phyloP scores from a whole-genome alignment of 2,329 filamentous ascomycete species.

The Neonectria neomacrospora region DNA sequence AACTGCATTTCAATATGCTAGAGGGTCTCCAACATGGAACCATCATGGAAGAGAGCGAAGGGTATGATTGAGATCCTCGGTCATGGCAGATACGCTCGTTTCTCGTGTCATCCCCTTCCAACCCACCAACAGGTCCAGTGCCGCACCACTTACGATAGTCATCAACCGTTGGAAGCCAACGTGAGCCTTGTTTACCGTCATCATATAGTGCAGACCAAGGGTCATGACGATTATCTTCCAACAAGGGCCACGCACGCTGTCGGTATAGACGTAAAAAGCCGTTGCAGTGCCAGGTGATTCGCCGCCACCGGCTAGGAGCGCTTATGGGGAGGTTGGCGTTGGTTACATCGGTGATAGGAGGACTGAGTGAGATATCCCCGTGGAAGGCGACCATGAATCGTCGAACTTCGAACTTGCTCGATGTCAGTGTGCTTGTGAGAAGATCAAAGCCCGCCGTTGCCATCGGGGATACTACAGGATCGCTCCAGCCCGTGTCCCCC shows the following conservation, averaged over 20 bases:
- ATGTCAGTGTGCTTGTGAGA: slow-evolving; percentile 4
- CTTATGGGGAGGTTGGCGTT: slow-evolving; percentile 9
- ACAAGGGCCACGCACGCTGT: slow-evolving; percentile 12
- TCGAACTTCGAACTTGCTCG: background rate
- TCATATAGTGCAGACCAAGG: background rate
- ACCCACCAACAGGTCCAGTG: background rate
- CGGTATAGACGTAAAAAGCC: slow-evolving; percentile 14
- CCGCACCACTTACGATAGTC: background rate
- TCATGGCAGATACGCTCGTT: background rate
- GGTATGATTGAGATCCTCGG: background rate
- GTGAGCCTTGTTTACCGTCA: background rate
- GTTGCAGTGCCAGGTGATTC: slow-evolving; percentile 14
- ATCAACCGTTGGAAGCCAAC: background rate
- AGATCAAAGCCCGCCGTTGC: slow-evolving; percentile 17
- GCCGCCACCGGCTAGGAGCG: background rate
- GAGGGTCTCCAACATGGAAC: background rate
- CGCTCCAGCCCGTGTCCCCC: slow-evolving; percentile 5
- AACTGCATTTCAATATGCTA: background rate
- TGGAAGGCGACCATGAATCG: background rate
- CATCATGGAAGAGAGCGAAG: background rate
- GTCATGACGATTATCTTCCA: background rate
- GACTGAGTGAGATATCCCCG: background rate
- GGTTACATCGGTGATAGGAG: slow-evolving; percentile 5
- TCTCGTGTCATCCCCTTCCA: background rate
- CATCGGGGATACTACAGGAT: slow-evolving; percentile 9